Evolutionary conservation across 331 rosid species (phyloP), one percentile per base, ranked within the genome.

Genomic region (Rhamnella rubrinervis): DNA sequence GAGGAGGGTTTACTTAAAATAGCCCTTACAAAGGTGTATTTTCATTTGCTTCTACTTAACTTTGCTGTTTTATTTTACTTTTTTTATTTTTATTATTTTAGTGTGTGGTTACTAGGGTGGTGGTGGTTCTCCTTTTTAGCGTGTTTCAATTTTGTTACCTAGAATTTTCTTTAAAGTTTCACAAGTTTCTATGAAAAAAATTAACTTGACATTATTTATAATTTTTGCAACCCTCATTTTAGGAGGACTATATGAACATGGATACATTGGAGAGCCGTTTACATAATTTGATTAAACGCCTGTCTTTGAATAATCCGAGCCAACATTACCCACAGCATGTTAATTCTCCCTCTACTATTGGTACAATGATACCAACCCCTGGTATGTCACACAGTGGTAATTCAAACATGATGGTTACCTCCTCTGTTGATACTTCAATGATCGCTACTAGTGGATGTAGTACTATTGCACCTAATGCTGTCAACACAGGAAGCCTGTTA

Each of bases 351-450:
- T 84, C 97, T 60, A 78, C 87, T 11, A 55, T 82, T 55, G 82
- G 93, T 65, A 87, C 89, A 50, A 95, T 95, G 99, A 95, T 91
- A 84, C 96, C 99, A 23, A 95, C 99, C 16, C 97, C 99, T 49
- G 96, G 99, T 58, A 89, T 95, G 91, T 76, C 86, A 4, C 89
- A 87, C 65, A 76, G 76, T 77, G 83, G 87, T 75, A 89, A 84
- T 86, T 78, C 99, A 65, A 91, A 75, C 81, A 78, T 89, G 87
- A 77, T 68, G 57, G 87, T 76, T 74, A 55, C 90, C 18, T 81
- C 97, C 78, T 87, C 91, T 39, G 60, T 71, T 61, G 95, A 89
- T 47, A 72, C 88, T 80, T 83, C 92, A n/a, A 72, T 85, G 84
- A 75, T 81, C 67, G 53, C 86, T 58, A 60, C 87, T 58, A 71